A percentile compares a stretch with the other conserved stretches of the same genome.
Conservation (phyloP, 208 protist species). For the Crithidia sp. region DNA sequence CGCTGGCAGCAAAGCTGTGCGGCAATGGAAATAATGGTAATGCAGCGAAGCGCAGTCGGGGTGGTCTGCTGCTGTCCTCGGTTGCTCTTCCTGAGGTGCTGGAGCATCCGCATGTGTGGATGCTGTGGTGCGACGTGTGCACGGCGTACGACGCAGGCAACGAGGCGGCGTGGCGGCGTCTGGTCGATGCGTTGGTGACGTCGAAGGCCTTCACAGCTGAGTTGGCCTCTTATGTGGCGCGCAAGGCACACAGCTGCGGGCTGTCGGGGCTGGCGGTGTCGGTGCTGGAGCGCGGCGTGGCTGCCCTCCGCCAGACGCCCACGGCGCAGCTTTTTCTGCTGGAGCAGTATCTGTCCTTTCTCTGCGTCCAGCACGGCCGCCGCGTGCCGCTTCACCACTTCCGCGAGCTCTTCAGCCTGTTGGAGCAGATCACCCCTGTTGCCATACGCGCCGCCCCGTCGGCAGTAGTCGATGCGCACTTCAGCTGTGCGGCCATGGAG, state of each 20-base stretch:
- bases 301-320: slow-evolving; percentile 33
- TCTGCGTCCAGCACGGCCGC: slow-evolving; percentile 44
- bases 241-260: slow-evolving; percentile 38
- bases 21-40: background rate
- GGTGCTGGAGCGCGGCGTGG: slow-evolving; percentile 56
- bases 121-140: slow-evolving; percentile 33
- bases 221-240: slow-evolving; percentile 58
- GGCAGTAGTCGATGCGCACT: slow-evolving; percentile 54
- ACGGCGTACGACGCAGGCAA: slow-evolving; percentile 20
- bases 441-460: slow-evolving; percentile 38
- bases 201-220: slow-evolving; percentile 60
- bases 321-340: slow-evolving; percentile 54
- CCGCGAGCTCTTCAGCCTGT: slow-evolving; percentile 60
- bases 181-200: slow-evolving; percentile 30
- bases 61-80: slow-evolving; percentile 30
- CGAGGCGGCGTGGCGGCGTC: slow-evolving; percentile 13
- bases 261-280: slow-evolving; percentile 26
- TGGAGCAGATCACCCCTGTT: slow-evolving; percentile 42
- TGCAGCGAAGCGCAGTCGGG: slow-evolving; percentile 25
- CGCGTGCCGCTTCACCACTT: slow-evolving; percentile 58
- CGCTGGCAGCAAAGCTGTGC: slow-evolving; percentile 28
- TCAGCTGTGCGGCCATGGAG: slow-evolving; percentile 71
- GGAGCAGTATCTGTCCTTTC: slow-evolving; percentile 70
- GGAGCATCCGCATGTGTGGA: slow-evolving; percentile 33
- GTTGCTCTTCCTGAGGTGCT: slow-evolving; percentile 18